Evolutionary conservation across 1,284 basidiomycete genomes (phyloP).

Genomic region (Tilletia indica): DNA sequence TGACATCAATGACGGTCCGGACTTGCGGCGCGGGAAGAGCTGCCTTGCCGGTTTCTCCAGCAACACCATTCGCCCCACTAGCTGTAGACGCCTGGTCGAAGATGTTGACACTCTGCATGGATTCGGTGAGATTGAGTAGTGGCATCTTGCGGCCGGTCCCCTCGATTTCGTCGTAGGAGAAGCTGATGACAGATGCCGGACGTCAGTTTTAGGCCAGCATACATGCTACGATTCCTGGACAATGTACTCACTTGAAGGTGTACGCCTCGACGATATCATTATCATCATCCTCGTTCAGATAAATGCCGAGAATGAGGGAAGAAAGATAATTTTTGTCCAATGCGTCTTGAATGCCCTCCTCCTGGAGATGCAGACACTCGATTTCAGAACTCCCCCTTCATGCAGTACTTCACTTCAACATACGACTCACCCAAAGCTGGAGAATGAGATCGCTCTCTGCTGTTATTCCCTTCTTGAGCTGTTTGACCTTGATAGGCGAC

Average conservation of each 20-base stretch:
- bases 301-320: constrained; percentile 18
- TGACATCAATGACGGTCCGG: background rate
- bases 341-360: constrained; percentile 19
- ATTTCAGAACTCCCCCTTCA: background rate
- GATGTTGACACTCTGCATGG: constrained; percentile 14
- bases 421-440: constrained; percentile 7
- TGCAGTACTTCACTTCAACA: background rate
- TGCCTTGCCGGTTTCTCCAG: too few species aligned
- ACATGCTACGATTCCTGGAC: too few species aligned
- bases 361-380: background rate
- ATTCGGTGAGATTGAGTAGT: constrained; percentile 8
- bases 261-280: constrained; percentile 19
- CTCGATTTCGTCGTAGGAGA: constrained; percentile 9
- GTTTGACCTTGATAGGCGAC: constrained; percentile 16
- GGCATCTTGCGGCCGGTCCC: constrained; percentile 6
- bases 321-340: constrained; percentile 20
- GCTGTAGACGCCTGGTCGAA: constrained; percentile 4
- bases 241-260: constrained; percentile 21
- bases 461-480: constrained; percentile 9
- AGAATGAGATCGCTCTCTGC: constrained; percentile 15
- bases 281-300: constrained; percentile 3
- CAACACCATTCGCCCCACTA: background rate
- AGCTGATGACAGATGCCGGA: constrained; percentile 2
- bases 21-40: background rate
- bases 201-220: too few species aligned